These are phyloP conservation scores for Dothideomycetes sp. DNA, from an alignment of 2,329 filamentous ascomycete species.

Conservation along the genomic window DNA sequence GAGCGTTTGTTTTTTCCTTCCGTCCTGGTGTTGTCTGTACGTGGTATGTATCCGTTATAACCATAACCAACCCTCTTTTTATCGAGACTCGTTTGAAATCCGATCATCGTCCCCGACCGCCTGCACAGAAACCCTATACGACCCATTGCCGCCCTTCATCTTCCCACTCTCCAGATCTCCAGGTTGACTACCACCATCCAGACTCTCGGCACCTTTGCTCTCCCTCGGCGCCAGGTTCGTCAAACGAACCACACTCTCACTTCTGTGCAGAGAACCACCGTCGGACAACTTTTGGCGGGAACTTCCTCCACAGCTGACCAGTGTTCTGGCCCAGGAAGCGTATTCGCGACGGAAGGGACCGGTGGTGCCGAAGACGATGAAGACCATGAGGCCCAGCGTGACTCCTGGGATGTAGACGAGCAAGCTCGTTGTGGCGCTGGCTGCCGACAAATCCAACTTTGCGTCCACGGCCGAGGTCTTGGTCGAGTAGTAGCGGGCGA, in stretches of 20 bases:
- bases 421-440: conserved; percentile 8
- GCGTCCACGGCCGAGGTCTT: neutral
- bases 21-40: no score
- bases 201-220: no score
- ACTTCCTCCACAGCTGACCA: neutral
- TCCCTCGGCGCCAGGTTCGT: neutral
- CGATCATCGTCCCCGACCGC: neutral
- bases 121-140: conserved; percentile 2
- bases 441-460: conserved; percentile 13
- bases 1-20: no score
- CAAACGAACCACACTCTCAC: conserved; percentile 4
- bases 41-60: no score
- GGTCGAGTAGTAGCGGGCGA: conserved; percentile 8
- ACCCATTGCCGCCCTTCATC: neutral
- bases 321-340: neutral
- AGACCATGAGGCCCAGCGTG: conserved; percentile 2
- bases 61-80: conserved; percentile 1
- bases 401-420: conserved; percentile 13
- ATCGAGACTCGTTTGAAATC: neutral
- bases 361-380: conserved; percentile 11
- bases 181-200: neutral
- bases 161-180: neutral
- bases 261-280: neutral
- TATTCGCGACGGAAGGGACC: conserved; percentile 14
- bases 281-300: neutral